phyloP scores from a whole-genome alignment of 2,329 filamentous ascomycete genomes.

The Microdochium paspali region DNA sequence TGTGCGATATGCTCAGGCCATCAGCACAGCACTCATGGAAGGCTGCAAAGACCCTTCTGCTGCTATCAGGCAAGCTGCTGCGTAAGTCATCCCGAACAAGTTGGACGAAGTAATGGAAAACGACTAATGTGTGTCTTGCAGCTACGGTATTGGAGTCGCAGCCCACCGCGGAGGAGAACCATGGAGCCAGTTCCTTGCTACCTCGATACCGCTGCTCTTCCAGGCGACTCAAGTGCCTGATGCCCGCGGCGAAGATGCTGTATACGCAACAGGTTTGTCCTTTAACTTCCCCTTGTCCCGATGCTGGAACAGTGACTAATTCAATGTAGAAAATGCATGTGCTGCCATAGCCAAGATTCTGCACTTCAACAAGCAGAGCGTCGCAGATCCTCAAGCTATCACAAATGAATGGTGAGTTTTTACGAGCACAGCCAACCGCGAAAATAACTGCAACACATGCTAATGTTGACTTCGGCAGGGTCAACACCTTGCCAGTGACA shows the following conservation, averaged over 20 bases:
- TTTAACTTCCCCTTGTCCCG: background rate
- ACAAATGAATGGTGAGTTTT: conserved; percentile 56
- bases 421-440: background rate
- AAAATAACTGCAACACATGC: conserved; percentile 3
- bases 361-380: conserved; percentile 73
- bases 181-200: conserved; percentile 82
- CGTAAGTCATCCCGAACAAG: too few species aligned
- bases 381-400: conserved; percentile 67
- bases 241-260: conserved; percentile 81
- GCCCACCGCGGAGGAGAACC: conserved; percentile 81
- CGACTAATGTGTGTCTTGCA: conserved; percentile 4
- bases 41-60: conserved; percentile 81
- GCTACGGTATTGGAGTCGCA: conserved; percentile 81
- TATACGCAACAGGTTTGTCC: conserved; percentile 66
- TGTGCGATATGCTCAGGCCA: conserved; percentile 76
- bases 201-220: conserved; percentile 73
- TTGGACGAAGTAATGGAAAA: too few species aligned
- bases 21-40: conserved; percentile 76
- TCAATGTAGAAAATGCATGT: conserved; percentile 68
- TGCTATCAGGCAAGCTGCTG: conserved; percentile 89
- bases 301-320: background rate
- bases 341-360: conserved; percentile 95
- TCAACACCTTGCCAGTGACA: conserved; percentile 80
- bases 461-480: conserved; percentile 24
- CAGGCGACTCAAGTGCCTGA: conserved; percentile 73